Evolutionary conservation across 306 rosid species (phyloP).

Genomic region (Betula pendula): DNA sequence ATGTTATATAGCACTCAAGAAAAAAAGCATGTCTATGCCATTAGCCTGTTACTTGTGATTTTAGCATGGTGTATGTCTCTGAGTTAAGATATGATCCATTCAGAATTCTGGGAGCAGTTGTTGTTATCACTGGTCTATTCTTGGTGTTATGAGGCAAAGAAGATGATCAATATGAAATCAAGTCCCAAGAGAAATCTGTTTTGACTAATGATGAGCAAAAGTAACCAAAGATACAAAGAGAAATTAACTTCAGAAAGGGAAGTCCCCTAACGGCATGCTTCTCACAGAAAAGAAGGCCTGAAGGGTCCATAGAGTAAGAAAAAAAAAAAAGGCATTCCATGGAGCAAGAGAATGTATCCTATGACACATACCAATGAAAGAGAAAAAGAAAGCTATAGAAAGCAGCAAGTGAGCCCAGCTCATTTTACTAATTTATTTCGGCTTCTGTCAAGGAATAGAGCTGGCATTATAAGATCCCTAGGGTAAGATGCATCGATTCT

Average conservation of each 20-base stretch:
- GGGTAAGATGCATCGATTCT: too few relatives aligned
- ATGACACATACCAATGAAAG: neutral
- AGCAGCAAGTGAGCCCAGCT: neutral
- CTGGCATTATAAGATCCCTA: too few relatives aligned
- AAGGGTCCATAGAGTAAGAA: neutral
- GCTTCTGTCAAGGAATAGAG: neutral
- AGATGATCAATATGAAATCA: constrained; percentile 23
- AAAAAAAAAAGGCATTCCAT: neutral
- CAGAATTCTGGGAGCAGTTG: too few relatives aligned
- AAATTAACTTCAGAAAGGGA: constrained; percentile 21
- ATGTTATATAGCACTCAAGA: too few relatives aligned
- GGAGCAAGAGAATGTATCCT: neutral
- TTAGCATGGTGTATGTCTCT: too few relatives aligned
- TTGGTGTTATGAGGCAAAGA: constrained; percentile 51
- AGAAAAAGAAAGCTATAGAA: neutral
- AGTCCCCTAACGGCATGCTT: constrained; percentile 7
- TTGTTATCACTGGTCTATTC: constrained; percentile 39
- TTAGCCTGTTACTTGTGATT: too few relatives aligned
- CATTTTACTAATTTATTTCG: neutral
- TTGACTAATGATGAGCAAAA: constrained; percentile 17
- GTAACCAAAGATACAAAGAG: constrained; percentile 21
- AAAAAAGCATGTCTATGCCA: too few relatives aligned
- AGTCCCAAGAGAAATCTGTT: constrained; percentile 16
- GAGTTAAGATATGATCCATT: too few relatives aligned
- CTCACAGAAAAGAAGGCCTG: neutral